These are phyloP conservation scores for Fistulinella cinereoalba DNA, from an alignment of 1,284 basidiomycete genomes.

Conservation along the genomic window DNA sequence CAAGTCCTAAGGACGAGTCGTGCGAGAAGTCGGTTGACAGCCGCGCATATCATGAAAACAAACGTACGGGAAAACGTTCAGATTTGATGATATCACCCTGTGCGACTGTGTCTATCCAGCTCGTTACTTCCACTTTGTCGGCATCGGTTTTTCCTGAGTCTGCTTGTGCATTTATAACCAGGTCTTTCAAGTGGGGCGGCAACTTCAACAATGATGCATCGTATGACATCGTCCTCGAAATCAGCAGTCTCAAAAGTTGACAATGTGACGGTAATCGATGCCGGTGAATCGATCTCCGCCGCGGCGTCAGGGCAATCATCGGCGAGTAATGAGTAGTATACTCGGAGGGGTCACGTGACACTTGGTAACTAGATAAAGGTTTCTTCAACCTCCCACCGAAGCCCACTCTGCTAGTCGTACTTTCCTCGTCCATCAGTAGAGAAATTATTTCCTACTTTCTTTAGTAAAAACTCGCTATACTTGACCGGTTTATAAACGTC, in stretches of 20 bases:
- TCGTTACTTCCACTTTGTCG: conserved; percentile 59
- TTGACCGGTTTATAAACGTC: conserved; percentile 47
- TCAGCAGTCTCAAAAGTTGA: conserved; percentile 10
- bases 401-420: conserved; percentile 31
- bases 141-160: conserved; percentile 56
- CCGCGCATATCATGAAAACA: not conserved
- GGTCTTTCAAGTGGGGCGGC: conserved; percentile 52
- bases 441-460: conserved; percentile 75
- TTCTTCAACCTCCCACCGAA: too few species aligned
- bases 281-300: conserved; percentile 18
- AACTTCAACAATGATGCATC: conserved; percentile 51
- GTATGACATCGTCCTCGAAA: conserved; percentile 54
- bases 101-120: conserved; percentile 68
- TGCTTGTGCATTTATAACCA: conserved; percentile 49
- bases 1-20: conserved; percentile 55
- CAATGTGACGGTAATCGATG: conserved; percentile 18
- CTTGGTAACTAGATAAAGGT: conserved; percentile 4
- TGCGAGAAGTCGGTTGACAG: not conserved
- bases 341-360: conserved; percentile 24
- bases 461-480: conserved; percentile 72
- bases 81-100: conserved; percentile 49
- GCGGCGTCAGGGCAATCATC: conserved; percentile 21
- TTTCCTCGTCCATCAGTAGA: conserved; percentile 41
- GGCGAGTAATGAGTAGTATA: not conserved
- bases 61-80: conserved; percentile 48